Conservation (phyloP, 2,329 filamentous ascomycete species). For the Fusarium nodosum region DNA sequence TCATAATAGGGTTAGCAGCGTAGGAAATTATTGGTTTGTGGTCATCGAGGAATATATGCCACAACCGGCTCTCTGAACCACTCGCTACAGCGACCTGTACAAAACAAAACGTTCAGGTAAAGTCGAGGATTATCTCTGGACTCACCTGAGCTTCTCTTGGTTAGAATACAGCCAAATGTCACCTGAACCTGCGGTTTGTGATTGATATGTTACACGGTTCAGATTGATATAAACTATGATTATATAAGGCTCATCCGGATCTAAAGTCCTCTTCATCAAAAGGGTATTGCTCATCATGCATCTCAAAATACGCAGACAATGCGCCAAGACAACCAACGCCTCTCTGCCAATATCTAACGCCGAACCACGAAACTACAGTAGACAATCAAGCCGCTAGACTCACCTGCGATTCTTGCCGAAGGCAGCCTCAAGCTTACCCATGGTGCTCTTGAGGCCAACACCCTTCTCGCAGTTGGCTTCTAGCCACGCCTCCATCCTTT, state of each 20-base stretch:
- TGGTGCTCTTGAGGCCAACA: slow-evolving; percentile 75
- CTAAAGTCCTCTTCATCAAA: slow-evolving; percentile 20
- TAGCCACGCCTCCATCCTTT: slow-evolving; percentile 88
- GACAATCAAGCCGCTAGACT: not conserved
- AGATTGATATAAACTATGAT: not conserved
- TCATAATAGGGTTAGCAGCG: not conserved
- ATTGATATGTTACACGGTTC: not conserved
- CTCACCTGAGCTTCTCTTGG: not conserved
- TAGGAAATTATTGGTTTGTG: not conserved
- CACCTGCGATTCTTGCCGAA: slow-evolving; percentile 57
- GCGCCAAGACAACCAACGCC: slow-evolving; percentile 18
- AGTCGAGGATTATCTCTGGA: not conserved
- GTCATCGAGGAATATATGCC: not conserved
- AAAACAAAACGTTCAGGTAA: not conserved
- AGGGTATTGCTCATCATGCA: slow-evolving; percentile 39
- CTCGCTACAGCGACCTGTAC: not conserved
- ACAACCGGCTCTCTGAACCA: not conserved
- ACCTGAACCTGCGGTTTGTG: not conserved
- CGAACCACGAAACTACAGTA: slow-evolving; percentile 17
- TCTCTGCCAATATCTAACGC: slow-evolving; percentile 36
- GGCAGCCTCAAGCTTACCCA: slow-evolving; percentile 73
- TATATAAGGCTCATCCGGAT: slow-evolving; percentile 2
- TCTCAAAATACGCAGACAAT: slow-evolving; percentile 18
- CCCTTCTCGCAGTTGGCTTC: slow-evolving; percentile 86
- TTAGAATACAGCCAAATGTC: not conserved